Evolutionary conservation across 1,139 yeast genomes (phyloP).

Genomic region (Taiozyma onychis): DNA sequence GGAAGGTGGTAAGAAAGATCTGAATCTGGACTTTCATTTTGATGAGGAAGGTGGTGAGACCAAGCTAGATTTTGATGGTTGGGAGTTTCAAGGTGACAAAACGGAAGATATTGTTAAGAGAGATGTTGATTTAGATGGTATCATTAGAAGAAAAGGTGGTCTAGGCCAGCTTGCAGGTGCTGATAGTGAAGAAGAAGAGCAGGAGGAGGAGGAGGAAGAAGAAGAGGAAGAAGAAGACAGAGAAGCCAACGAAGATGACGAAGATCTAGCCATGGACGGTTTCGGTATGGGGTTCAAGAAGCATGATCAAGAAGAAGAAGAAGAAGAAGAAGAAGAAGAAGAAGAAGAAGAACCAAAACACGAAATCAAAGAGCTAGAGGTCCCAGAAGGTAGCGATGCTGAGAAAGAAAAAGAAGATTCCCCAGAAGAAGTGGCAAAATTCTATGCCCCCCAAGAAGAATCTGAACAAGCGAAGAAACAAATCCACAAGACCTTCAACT

Average conservation of each 20-base stretch:
- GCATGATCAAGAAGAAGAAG: slow-evolving; percentile 25
- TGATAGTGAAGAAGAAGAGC: slow-evolving; percentile 29
- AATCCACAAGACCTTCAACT: slow-evolving; percentile 61
- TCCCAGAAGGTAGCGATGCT: slow-evolving; percentile 14
- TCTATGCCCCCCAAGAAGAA: slow-evolving; percentile 54
- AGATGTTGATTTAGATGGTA: slow-evolving; percentile 83
- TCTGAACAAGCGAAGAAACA: slow-evolving; percentile 38
- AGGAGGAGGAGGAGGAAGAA: slow-evolving; percentile 30
- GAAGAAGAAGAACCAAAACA: slow-evolving; percentile 20
- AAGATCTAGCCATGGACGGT: slow-evolving; percentile 55
- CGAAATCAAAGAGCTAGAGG: slow-evolving; percentile 27
- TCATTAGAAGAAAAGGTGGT: slow-evolving; percentile 78
- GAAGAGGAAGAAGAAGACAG: slow-evolving; percentile 23
- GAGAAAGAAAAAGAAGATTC: slow-evolving; percentile 49
- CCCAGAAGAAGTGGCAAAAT: slow-evolving; percentile 66
- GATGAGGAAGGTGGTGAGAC: slow-evolving; percentile 54
- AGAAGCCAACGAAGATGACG: slow-evolving; percentile 23
- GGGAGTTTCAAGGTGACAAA: slow-evolving; percentile 69
- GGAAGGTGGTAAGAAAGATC: slow-evolving; percentile 40
- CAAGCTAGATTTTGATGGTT: slow-evolving; percentile 55
- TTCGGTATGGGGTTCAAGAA: slow-evolving; percentile 60
- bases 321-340: slow-evolving; percentile 22
- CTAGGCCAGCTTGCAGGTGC: slow-evolving; percentile 50
- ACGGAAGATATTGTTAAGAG: slow-evolving; percentile 33
- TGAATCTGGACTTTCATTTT: slow-evolving; percentile 70